Conservation (phyloP, 352 stramenopile genomes). For the Aphanomyces cochlioides region DNA sequence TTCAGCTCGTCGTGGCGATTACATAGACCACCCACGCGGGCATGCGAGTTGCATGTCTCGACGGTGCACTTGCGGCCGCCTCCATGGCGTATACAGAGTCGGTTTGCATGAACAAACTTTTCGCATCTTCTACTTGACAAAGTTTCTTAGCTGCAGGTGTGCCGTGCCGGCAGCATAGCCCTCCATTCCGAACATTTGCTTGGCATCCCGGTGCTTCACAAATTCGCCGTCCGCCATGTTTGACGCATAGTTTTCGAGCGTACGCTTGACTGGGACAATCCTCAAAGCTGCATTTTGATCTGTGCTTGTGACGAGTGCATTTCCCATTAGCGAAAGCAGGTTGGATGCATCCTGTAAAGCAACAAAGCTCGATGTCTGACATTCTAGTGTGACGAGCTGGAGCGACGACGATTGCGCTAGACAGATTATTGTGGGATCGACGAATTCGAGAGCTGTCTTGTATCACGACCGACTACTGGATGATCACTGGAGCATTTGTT, state of each 20-base stretch:
- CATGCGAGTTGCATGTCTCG: too few relatives aligned
- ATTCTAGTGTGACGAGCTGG: too few relatives aligned
- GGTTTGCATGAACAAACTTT: slow-evolving; percentile 14
- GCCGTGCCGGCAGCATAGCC: background rate
- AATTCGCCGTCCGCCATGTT: slow-evolving; percentile 5
- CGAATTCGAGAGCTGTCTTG: too few relatives aligned
- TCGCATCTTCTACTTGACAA: background rate
- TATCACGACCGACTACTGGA: too few relatives aligned
- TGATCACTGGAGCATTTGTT: too few relatives aligned
- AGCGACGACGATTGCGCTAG: too few relatives aligned
- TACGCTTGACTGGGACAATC: slow-evolving; percentile 29
- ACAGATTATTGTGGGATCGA: too few relatives aligned
- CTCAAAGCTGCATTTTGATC: slow-evolving; percentile 52
- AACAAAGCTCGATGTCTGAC: too few relatives aligned
- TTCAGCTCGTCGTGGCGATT: too few relatives aligned
- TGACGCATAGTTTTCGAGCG: slow-evolving; percentile 22
- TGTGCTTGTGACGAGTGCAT: background rate
- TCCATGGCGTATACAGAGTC: slow-evolving; percentile 11
- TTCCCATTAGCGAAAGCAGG: background rate
- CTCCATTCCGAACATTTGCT: background rate
- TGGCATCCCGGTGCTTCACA: background rate
- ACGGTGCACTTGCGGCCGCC: slow-evolving; percentile 18
- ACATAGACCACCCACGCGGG: too few relatives aligned
- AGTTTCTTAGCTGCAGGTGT: background rate
- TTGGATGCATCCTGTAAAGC: too few relatives aligned